These are phyloP conservation scores for Sordariomycetes sp. DNA, from an alignment of 2,329 filamentous ascomycete species.

Conservation along the genomic window DNA sequence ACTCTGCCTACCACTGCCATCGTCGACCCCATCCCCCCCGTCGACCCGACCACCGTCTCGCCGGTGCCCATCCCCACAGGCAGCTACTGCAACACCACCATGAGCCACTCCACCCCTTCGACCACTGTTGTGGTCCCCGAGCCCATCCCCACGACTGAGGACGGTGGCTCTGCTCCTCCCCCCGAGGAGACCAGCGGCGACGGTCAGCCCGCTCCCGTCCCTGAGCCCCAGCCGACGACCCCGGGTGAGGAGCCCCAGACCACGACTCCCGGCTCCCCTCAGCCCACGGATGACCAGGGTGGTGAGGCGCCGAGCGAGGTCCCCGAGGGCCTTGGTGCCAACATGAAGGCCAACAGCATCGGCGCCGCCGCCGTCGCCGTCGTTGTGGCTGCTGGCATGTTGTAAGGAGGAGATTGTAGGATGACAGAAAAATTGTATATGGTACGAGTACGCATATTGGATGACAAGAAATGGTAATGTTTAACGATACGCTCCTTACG, in stretches of 20 bases:
- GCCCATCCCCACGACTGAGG: neutral
- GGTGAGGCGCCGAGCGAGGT: neutral
- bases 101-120: neutral
- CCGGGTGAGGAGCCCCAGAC: neutral
- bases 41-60: neutral
- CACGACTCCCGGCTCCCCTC: neutral
- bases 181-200: neutral
- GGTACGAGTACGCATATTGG: neutral
- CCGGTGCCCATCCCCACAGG: neutral
- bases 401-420: neutral
- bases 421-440: neutral
- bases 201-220: neutral
- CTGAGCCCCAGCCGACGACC: neutral
- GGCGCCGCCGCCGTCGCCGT: conserved; percentile 4
- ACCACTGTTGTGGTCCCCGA: neutral
- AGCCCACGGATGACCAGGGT: too few species aligned
- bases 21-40: conserved; percentile 1
- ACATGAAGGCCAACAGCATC: conserved; percentile 1
- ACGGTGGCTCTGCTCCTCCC: neutral
- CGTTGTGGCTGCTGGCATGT: neutral
- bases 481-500: conserved; percentile 1
- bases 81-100: neutral
- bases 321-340: neutral
- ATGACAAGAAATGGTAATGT: neutral
- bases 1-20: conserved; percentile 1